phyloP scores from a whole-genome alignment of 1,284 basidiomycete species.

The Amylostereum chailletii region DNA sequence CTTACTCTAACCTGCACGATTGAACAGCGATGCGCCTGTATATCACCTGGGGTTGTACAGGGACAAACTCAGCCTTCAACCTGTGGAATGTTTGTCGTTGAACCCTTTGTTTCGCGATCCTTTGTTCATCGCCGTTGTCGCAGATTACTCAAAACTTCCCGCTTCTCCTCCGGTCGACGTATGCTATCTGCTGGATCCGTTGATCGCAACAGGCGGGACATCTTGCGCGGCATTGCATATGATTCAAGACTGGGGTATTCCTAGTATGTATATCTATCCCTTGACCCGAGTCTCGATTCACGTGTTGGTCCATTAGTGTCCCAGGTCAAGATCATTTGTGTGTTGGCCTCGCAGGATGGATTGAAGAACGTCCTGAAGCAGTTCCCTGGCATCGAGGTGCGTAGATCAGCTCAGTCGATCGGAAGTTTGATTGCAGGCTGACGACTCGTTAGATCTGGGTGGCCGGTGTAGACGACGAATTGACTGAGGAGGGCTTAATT shows the following conservation, averaged over 20 bases:
- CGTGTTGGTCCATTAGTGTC: slow-evolving; percentile 30
- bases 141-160: slow-evolving; percentile 91
- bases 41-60: slow-evolving; percentile 89
- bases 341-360: slow-evolving; percentile 76
- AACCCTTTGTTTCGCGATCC: not conserved
- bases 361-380: slow-evolving; percentile 56
- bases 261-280: slow-evolving; percentile 31
- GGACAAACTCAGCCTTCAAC: slow-evolving; percentile 85
- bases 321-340: slow-evolving; percentile 77
- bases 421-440: not conserved
- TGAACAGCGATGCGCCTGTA: slow-evolving; percentile 61
- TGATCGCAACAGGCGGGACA: slow-evolving; percentile 94
- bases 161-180: slow-evolving; percentile 68
- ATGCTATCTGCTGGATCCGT: slow-evolving; percentile 82
- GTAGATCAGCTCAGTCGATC: slow-evolving; percentile 11
- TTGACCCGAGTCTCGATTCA: not conserved
- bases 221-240: slow-evolving; percentile 79
- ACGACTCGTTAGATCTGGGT: slow-evolving; percentile 64
- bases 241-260: slow-evolving; percentile 82
- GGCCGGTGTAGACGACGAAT: slow-evolving; percentile 66
- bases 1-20: not conserved
- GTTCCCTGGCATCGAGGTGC: slow-evolving; percentile 78
- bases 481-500: slow-evolving; percentile 73
- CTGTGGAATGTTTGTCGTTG: slow-evolving; percentile 73
- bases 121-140: slow-evolving; percentile 2